A percentile compares a stretch with the other conserved stretches of the same genome.
These are phyloP conservation scores for Camptophora hylomeconis DNA, from an alignment of 2,329 filamentous ascomycete species.

Conservation along the genomic window DNA sequence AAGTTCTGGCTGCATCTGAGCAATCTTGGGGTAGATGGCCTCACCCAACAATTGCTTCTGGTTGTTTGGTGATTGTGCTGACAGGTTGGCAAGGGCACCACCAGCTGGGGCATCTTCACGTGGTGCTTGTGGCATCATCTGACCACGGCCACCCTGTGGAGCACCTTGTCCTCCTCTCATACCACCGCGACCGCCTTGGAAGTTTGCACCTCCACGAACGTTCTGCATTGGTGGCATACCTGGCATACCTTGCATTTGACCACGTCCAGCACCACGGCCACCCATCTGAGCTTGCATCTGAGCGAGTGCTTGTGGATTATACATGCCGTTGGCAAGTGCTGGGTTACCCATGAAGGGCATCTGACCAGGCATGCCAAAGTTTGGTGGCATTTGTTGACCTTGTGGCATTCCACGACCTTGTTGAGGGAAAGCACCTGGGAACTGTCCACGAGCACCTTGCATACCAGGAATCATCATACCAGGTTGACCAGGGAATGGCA, in stretches of 20 bases:
- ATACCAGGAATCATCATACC: conserved; percentile 50
- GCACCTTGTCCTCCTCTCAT: conserved; percentile 27
- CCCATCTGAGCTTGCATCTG: conserved; percentile 65
- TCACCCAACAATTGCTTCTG: conserved; percentile 99
- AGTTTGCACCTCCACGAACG: conserved; percentile 35
- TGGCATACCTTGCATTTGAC: conserved; percentile 46
- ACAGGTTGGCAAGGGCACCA: conserved; percentile 39
- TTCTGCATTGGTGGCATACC: conserved; percentile 40
- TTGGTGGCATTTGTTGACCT: conserved; percentile 75
- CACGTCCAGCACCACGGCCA: conserved; percentile 57
- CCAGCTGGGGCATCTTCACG: conserved; percentile 26
- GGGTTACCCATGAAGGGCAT: conserved; percentile 47
- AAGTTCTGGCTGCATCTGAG: conserved; percentile 82
- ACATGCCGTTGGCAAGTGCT: conserved; percentile 65
- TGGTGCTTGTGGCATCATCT: conserved; percentile 32
- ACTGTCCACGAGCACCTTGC: conserved; percentile 73
- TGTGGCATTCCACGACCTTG: conserved; percentile 73
- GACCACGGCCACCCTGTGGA: conserved; percentile 27
- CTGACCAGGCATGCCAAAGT: conserved; percentile 68
- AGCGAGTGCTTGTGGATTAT: conserved; percentile 24
- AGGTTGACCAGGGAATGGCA: conserved; percentile 46
- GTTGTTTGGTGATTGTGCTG: conserved; percentile 50
- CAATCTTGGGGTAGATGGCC: conserved; percentile 96
- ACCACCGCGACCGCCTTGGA: conserved; percentile 30
- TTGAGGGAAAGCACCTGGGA: conserved; percentile 63